These are phyloP conservation scores for Ilyonectria destructans DNA, from an alignment of 2,329 filamentous ascomycete genomes.

Conservation along the genomic window DNA sequence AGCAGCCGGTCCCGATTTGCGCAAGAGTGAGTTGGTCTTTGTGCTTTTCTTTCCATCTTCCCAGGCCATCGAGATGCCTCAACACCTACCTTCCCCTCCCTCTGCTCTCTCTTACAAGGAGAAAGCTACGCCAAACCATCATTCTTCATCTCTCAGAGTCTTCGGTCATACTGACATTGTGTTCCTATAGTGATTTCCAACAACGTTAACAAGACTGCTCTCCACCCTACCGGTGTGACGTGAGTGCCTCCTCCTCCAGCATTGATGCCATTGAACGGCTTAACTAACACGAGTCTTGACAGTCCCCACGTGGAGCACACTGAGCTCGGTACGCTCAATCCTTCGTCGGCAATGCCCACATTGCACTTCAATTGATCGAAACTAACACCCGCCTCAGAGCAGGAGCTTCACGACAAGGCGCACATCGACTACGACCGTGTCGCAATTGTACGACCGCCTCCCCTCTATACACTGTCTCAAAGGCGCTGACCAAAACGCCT, in stretches of 20 bases:
- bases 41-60: slow-evolving; percentile 20
- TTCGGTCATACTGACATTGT: slow-evolving; percentile 41
- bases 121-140: slow-evolving; percentile 3
- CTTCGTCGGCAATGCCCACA: slow-evolving; percentile 3
- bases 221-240: slow-evolving; percentile 93
- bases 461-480: background rate
- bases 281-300: slow-evolving; percentile 49
- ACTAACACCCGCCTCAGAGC: slow-evolving; percentile 67
- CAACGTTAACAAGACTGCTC: slow-evolving; percentile 90
- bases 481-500: slow-evolving; percentile 31
- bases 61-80: slow-evolving; percentile 31
- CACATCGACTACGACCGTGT: slow-evolving; percentile 99
- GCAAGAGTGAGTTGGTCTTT: slow-evolving; percentile 58
- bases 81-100: slow-evolving; percentile 11
- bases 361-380: slow-evolving; percentile 16
- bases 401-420: slow-evolving; percentile 96
- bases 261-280: slow-evolving; percentile 28
- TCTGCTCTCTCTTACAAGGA: slow-evolving; percentile 3
- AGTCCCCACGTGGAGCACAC: slow-evolving; percentile 92
- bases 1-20: slow-evolving; percentile 57
- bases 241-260: slow-evolving; percentile 67
- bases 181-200: slow-evolving; percentile 65
- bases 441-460: slow-evolving; percentile 83
- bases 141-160: slow-evolving; percentile 35
- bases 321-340: slow-evolving; percentile 77